phyloP scores from a whole-genome alignment of 441 rosid genomes.

The Mallotus repandus region DNA sequence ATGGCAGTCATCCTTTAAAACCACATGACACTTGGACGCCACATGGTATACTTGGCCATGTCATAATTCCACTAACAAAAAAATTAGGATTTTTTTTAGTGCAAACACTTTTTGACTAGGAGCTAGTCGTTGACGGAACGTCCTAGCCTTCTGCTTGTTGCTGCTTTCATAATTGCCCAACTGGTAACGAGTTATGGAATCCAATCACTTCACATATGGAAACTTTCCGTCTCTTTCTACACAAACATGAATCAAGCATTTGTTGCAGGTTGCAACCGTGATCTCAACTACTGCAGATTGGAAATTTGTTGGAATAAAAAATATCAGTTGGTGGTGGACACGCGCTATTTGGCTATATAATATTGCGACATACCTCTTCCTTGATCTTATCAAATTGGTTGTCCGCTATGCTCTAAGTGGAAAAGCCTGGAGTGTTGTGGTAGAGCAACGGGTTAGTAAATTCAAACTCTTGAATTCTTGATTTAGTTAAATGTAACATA shows the following conservation, averaged over 20 bases:
- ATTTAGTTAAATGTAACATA: too few species aligned
- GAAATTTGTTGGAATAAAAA: slow-evolving; percentile 72
- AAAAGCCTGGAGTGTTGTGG: slow-evolving; percentile 70
- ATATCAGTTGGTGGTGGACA: slow-evolving; percentile 90
- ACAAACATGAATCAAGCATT: background rate
- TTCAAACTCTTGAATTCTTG: background rate
- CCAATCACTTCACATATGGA: background rate
- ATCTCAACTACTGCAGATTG: slow-evolving; percentile 62
- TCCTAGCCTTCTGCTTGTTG: slow-evolving; percentile 58
- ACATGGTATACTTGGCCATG: too few species aligned
- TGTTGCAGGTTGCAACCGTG: slow-evolving; percentile 57
- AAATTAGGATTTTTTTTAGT: too few species aligned
- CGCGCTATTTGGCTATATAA: slow-evolving; percentile 83
- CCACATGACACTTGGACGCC: too few species aligned
- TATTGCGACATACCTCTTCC: slow-evolving; percentile 55
- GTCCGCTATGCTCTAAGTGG: slow-evolving; percentile 76
- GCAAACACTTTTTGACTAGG: slow-evolving; percentile 30
- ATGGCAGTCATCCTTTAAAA: too few species aligned
- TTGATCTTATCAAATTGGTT: slow-evolving; percentile 69
- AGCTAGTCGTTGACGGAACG: slow-evolving; percentile 88
- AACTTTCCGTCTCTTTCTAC: background rate
- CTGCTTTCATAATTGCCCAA: slow-evolving; percentile 69
- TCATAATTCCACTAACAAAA: too few species aligned
- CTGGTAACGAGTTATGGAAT: slow-evolving; percentile 39
- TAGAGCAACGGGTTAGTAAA: slow-evolving; percentile 67